A percentile compares a stretch with the other conserved stretches of the same genome.
These are phyloP conservation scores for Aspergillus calidoustus DNA, from an alignment of 2,329 filamentous ascomycete genomes.

Conservation along the genomic window DNA sequence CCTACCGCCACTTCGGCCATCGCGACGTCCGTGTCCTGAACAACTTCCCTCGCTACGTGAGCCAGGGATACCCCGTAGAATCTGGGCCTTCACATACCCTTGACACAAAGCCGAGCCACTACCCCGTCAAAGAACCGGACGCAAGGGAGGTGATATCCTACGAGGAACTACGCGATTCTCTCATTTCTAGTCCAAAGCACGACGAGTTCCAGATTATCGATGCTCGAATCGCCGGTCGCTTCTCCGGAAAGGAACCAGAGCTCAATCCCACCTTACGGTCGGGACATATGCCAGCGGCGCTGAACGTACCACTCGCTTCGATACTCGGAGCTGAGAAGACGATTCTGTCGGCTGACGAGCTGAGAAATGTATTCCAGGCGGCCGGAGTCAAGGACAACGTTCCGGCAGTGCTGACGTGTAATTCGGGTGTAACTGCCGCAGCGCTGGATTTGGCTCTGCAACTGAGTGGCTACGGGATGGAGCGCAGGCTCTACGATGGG, in stretches of 20 bases:
- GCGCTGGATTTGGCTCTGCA: constrained; percentile 31
- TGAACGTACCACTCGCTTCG: constrained; percentile 32
- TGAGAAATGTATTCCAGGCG: constrained; percentile 21
- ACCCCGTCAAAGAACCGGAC: constrained; percentile 8
- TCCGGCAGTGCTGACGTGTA: constrained; percentile 33
- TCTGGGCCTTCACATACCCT: not conserved
- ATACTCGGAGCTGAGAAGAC: constrained; percentile 23
- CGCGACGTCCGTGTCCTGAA: constrained; percentile 34
- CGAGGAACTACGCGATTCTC: constrained; percentile 21
- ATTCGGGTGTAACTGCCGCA: constrained; percentile 37
- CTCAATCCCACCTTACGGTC: constrained; percentile 21
- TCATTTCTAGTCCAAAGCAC: not conserved
- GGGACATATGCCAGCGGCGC: constrained; percentile 33
- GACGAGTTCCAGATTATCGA: constrained; percentile 28
- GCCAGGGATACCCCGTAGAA: constrained; percentile 25
- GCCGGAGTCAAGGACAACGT: constrained; percentile 22
- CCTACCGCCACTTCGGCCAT: constrained; percentile 34
- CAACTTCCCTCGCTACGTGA: constrained; percentile 33
- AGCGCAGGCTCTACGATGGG: constrained; percentile 35
- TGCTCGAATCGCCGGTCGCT: constrained; percentile 26
- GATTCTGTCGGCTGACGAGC: constrained; percentile 13
- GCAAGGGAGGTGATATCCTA: constrained; percentile 19
- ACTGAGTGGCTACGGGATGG: constrained; percentile 24
- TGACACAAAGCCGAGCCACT: not conserved
- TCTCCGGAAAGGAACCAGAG: constrained; percentile 25